Conservation (phyloP, 495 filamentous ascomycete species). For the Lentithecium fluviatile region DNA sequence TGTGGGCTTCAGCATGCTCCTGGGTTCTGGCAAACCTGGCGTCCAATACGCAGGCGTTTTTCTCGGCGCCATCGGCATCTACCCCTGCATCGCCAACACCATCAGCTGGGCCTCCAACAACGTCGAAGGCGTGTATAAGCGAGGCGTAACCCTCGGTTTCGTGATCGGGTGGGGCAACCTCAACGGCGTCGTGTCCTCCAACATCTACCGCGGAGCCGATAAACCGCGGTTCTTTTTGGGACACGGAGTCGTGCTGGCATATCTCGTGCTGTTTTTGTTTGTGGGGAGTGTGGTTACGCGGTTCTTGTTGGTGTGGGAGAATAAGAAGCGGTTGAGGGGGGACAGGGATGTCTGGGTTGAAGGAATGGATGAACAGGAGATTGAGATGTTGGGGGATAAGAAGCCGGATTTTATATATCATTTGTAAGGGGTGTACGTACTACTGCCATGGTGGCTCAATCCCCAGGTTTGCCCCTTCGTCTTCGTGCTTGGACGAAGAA, state of each 20-base stretch:
- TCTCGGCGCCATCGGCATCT: slow-evolving; percentile 85
- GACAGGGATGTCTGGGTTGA: slow-evolving; percentile 67
- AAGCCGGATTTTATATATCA: slow-evolving; percentile 81
- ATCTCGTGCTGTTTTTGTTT: slow-evolving; percentile 59
- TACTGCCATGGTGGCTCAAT: too few relatives aligned
- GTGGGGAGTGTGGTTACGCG: slow-evolving; percentile 65
- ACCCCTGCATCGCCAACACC: slow-evolving; percentile 88
- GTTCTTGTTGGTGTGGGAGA: slow-evolving; percentile 63
- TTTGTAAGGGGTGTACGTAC: slow-evolving; percentile 46
- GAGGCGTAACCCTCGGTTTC: slow-evolving; percentile 80
- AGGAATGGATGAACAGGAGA: slow-evolving; percentile 58
- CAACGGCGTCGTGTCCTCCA: slow-evolving; percentile 79
- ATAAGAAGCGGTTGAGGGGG: slow-evolving; percentile 58
- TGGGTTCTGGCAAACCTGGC: slow-evolving; percentile 57
- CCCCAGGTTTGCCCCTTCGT: too few relatives aligned
- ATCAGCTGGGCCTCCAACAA: slow-evolving; percentile 91
- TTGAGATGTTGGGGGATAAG: slow-evolving; percentile 65
- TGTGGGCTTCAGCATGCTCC: slow-evolving; percentile 74
- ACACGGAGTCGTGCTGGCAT: slow-evolving; percentile 60
- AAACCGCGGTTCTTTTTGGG: slow-evolving; percentile 57
- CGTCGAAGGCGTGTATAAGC: slow-evolving; percentile 87
- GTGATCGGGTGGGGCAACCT: slow-evolving; percentile 81
- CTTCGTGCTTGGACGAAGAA: too few relatives aligned
- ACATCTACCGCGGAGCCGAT: slow-evolving; percentile 62
- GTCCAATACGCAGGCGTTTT: slow-evolving; percentile 83